phyloP scores from a whole-genome alignment of 2,329 filamentous ascomycete species.

The Claviceps arundinis region DNA sequence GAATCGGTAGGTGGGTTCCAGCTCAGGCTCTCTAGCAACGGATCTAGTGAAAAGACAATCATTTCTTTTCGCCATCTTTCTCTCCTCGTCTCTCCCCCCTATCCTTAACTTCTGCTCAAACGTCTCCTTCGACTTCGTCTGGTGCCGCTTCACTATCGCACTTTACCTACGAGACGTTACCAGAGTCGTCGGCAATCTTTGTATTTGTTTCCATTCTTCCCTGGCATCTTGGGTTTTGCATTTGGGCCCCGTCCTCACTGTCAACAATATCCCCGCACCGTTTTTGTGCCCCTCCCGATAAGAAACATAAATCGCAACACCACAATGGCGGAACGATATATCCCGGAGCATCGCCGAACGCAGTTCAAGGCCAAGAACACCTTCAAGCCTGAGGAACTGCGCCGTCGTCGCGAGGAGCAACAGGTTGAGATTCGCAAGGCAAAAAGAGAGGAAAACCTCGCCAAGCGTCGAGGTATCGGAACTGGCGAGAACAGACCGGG shows the following conservation, averaged over 20 bases:
- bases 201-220: neutral
- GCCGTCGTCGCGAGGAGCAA: constrained; percentile 95
- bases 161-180: neutral
- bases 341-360: constrained; percentile 96
- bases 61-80: constrained; percentile 8
- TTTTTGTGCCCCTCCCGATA: neutral
- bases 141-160: constrained; percentile 3
- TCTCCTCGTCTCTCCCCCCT: constrained; percentile 2
- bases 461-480: constrained; percentile 91
- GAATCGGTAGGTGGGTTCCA: constrained; percentile 7
- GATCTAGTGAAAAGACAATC: constrained; percentile 6
- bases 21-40: constrained; percentile 12
- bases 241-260: constrained; percentile 1
- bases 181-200: neutral
- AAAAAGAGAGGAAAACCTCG: constrained; percentile 97
- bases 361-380: constrained; percentile 99
- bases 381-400: constrained; percentile 98
- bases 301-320: neutral
- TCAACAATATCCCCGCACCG: constrained; percentile 5
- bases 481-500: constrained; percentile 68
- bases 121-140: constrained; percentile 2
- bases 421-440: constrained; percentile 98
- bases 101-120: constrained; percentile 1
- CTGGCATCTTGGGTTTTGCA: neutral
- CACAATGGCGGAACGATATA: constrained; percentile 96